Evolutionary conservation across 1,284 basidiomycete genomes (phyloP), one percentile per base, ranked within the genome.

Genomic region (Fomitopsis palustris): DNA sequence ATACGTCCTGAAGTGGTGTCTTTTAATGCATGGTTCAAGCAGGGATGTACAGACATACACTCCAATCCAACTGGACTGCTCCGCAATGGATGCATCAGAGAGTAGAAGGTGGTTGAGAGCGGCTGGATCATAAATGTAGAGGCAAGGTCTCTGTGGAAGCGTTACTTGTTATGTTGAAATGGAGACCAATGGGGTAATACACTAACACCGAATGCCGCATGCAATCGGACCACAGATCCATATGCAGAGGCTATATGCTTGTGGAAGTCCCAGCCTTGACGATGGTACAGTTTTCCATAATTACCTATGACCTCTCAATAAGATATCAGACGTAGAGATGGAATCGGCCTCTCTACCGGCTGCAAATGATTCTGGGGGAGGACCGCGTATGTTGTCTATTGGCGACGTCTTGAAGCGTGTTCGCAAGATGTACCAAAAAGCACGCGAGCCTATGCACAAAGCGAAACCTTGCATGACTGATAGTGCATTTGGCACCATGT

Each of bases 241-340:
- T 70, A 71, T 17, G 58, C 60, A 16, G 59, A 52, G 4, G 54
- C 58, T 1, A 71, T 37, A 12, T 54, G 59, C 7, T 55, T 43
- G 17, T 67, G 65, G 41, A 63, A 70, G 0, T 56, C 54, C 61
- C 61, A 67, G 10, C 62, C 63, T 6, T 63, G 56, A 2, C 55
- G 59, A 42, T 58, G 9, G 57, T 54, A n/a, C 45, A 35, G 12
- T 53, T 49, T 31, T 12, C 4, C 27, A 14, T 17, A 31, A 38
- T 51, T 53, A 5, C 35, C 58, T 52, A 42, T 8, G 3, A 31
- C 23, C 12, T 23, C 10, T 4, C 8, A 2, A 4, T 21, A 3
- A n/a, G 41, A 9, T n/a, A 9, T 7, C 8, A 25, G 14, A 23
- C n/a, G 9, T 21, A 4, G 8, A 5, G 3, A 10, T 9, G 4